Base-by-base conservation (phyloP, 2,329 filamentous ascomycete species). In the Pochonia chlamydosporia region DNA sequence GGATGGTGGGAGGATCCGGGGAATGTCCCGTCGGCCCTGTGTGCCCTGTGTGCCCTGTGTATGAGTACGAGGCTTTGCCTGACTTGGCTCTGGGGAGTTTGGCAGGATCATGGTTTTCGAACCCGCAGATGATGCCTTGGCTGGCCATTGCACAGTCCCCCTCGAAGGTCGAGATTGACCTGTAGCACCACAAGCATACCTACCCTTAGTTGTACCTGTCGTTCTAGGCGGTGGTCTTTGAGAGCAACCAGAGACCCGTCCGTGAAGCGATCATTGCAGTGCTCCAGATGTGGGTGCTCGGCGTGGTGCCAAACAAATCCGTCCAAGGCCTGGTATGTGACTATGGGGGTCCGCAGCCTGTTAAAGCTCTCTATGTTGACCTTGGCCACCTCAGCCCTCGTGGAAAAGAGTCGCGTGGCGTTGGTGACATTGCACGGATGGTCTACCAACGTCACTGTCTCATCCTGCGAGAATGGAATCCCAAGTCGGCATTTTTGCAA, bases 401-500 rank as follows among this genome's bases (percentile, higher is more conserved):
- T 56, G 10, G 48, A 50, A 2, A 54, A 44, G 8, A 61, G 46
- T 3, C 31, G 36, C 2, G 54, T 54, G 1, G 52, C 57, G 5
- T 52, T 48, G 0, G 62, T 54, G 0, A 69, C 69, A 4, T 70
- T 59, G 4, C 66, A 69, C 0, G 62, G 49, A 44, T 76, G 72
- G 20, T 75, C 63, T 47, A 78, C 65, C 0, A 81, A 63, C 0
- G 71, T 59, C 1, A 66, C 44, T 3, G 61, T 62, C 8, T 79
- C 74, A 0, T 51, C 52, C 0, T 33, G 21, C 0, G 60, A 56
- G 0, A 79, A 61, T 0, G 53, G 48, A 10, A 64, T 51, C 2
- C 78, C 77, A 14, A 75, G 63, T 1, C 79, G 69, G 40, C 74
- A 74, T 48, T 74, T 80, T 30, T 81, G 70, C 2, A 85, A 66